Evolutionary conservation across 257 asterid species (phyloP).

Genomic region (Linaria vulgaris): DNA sequence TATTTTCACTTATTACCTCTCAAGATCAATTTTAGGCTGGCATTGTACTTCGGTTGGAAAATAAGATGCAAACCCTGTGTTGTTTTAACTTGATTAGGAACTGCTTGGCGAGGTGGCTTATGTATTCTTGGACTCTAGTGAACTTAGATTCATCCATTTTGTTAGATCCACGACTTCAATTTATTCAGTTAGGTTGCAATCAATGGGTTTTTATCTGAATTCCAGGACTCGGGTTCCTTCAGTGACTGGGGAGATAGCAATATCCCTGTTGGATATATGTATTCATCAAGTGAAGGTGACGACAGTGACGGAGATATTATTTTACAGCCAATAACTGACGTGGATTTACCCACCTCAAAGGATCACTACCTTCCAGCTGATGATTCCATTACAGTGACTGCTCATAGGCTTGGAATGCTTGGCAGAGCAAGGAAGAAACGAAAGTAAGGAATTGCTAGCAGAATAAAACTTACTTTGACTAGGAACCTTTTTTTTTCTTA

Average conservation of each 20-base stretch:
- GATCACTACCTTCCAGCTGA: slow-evolving; percentile 47
- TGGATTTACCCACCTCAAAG: slow-evolving; percentile 70
- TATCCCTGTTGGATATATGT: slow-evolving; percentile 36
- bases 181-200: slow-evolving; percentile 3
- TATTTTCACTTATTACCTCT: neutral
- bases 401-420: slow-evolving; percentile 65
- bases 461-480: too few relatives aligned
- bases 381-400: slow-evolving; percentile 60
- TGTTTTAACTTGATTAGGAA: neutral
- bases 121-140: neutral
- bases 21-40: neutral
- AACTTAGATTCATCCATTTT: neutral
- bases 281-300: slow-evolving; percentile 86
- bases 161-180: neutral
- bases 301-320: slow-evolving; percentile 72
- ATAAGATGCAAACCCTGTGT: neutral
- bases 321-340: slow-evolving; percentile 75
- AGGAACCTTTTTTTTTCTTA: too few relatives aligned
- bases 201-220: slow-evolving; percentile 15
- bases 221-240: slow-evolving; percentile 52
- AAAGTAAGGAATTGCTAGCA: slow-evolving; percentile 37
- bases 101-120: neutral
- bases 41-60: neutral
- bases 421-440: slow-evolving; percentile 57
- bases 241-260: slow-evolving; percentile 61